These are phyloP conservation scores for Neurospora sp. DNA, from an alignment of 495 filamentous ascomycete species.

Conservation along the genomic window DNA sequence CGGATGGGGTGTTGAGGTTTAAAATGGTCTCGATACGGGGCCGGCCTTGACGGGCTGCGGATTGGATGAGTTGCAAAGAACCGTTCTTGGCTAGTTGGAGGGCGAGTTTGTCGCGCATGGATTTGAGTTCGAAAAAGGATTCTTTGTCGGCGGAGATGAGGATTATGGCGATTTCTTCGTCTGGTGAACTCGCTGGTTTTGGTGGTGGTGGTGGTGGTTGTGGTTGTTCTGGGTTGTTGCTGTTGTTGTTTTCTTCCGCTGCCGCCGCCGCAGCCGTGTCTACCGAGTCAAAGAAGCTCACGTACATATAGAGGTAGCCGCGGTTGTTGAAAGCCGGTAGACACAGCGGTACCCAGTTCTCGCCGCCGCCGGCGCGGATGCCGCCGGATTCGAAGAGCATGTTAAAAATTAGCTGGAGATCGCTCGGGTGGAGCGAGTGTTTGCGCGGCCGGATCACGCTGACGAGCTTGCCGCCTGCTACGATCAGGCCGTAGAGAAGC, in stretches of 20 bases:
- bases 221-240: no score
- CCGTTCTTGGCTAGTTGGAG: slow-evolving; percentile 65
- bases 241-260: slow-evolving; percentile 11
- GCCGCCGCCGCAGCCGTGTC: not conserved
- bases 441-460: slow-evolving; percentile 89
- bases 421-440: slow-evolving; percentile 90
- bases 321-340: slow-evolving; percentile 94
- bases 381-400: slow-evolving; percentile 97
- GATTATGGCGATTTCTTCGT: slow-evolving; percentile 79
- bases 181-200: slow-evolving; percentile 9
- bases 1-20: not conserved
- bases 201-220: slow-evolving; percentile 12
- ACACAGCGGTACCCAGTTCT: slow-evolving; percentile 96
- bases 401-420: slow-evolving; percentile 94
- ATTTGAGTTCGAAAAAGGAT: slow-evolving; percentile 78
- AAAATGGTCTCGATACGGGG: slow-evolving; percentile 54
- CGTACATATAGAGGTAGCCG: slow-evolving; percentile 98
- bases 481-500: slow-evolving; percentile 86
- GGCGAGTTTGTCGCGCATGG: slow-evolving; percentile 75
- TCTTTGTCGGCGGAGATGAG: slow-evolving; percentile 90
- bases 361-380: slow-evolving; percentile 75
- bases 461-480: slow-evolving; percentile 88
- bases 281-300: slow-evolving; percentile 64
- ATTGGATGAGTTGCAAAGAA: slow-evolving; percentile 62
- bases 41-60: slow-evolving; percentile 60